Evolutionary conservation across 75 land plant genomes (phyloP).

Genomic region (Larix kaempferi): DNA sequence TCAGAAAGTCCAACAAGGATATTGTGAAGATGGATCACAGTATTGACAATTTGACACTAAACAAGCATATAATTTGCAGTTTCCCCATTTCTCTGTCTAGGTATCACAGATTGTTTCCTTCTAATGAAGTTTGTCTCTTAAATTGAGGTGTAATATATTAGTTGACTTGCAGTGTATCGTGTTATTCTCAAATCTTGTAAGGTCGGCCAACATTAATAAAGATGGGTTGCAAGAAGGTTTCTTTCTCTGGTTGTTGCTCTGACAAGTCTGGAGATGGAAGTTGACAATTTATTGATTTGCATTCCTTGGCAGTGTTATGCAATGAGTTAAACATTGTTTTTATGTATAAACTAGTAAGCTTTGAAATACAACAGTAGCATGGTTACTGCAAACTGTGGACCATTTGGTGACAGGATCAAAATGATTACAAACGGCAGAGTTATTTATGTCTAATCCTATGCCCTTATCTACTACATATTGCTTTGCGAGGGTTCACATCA

Average conservation of each 20-base stretch:
- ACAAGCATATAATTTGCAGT: neutral
- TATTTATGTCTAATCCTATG: neutral
- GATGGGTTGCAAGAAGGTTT: neutral
- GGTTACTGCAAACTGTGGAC: neutral
- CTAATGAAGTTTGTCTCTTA: neutral
- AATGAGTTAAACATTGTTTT: conserved; percentile 1
- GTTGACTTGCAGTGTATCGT: neutral
- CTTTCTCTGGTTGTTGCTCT: neutral
- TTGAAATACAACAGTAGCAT: neutral
- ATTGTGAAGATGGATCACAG: neutral
- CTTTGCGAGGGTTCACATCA: neutral
- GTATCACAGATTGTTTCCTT: neutral
- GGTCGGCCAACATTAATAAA: neutral
- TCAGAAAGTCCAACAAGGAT: neutral
- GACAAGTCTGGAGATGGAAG: neutral
- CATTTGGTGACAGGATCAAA: neutral
- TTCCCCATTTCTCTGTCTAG: neutral
- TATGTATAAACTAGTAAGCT: neutral
- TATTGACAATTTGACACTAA: neutral
- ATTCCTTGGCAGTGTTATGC: neutral
- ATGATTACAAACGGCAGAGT: neutral
- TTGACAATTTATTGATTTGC: neutral
- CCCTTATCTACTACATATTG: neutral
- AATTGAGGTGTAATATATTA: conserved; percentile 9
- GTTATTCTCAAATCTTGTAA: neutral